phyloP scores from a whole-genome alignment of 2,329 filamentous ascomycete species.

The Taxawa tesnikishii region DNA sequence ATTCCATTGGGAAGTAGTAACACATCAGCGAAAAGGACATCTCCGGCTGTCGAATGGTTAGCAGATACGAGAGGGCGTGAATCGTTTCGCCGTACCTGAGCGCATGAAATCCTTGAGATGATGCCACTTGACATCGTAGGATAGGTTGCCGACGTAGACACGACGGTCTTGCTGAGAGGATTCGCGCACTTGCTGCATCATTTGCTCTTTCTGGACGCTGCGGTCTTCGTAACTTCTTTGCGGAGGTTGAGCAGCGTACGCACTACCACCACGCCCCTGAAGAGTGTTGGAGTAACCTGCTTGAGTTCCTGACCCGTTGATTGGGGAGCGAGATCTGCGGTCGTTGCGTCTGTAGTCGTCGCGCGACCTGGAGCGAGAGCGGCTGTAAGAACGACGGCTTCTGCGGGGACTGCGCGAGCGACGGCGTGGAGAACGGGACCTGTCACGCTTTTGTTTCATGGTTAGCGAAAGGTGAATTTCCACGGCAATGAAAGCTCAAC shows the following conservation, averaged over 20 bases:
- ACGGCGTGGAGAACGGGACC: slow-evolving; percentile 59
- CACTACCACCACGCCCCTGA: slow-evolving; percentile 17
- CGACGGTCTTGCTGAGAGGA: slow-evolving; percentile 96
- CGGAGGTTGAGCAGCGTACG: slow-evolving; percentile 16
- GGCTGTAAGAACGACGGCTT: slow-evolving; percentile 50
- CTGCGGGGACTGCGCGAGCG: slow-evolving; percentile 33
- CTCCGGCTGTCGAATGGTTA: slow-evolving; percentile 60
- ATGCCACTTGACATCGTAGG: slow-evolving; percentile 99
- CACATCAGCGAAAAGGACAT: slow-evolving; percentile 98
- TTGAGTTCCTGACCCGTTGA: slow-evolving; percentile 60
- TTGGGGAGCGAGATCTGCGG: slow-evolving; percentile 65
- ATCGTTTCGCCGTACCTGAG: slow-evolving; percentile 65
- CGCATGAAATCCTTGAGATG: slow-evolving; percentile 99
- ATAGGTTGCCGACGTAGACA: slow-evolving; percentile 97
- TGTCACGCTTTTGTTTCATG: slow-evolving; percentile 55
- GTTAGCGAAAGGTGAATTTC: slow-evolving; percentile 3
- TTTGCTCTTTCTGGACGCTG: slow-evolving; percentile 72
- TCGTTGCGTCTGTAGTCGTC: slow-evolving; percentile 33
- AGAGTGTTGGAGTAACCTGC: slow-evolving; percentile 57
- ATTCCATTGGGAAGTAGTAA: slow-evolving; percentile 99
- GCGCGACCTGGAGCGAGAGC: slow-evolving; percentile 79
- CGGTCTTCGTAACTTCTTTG: slow-evolving; percentile 71
- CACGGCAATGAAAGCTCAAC: slow-evolving; percentile 1
- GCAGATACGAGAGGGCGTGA: slow-evolving; percentile 10
- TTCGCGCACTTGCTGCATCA: slow-evolving; percentile 91